A percentile compares a stretch with the other conserved stretches of the same genome.
Conservation (phyloP, 768 basidiomycete genomes). For the Auriculariales sp. region DNA sequence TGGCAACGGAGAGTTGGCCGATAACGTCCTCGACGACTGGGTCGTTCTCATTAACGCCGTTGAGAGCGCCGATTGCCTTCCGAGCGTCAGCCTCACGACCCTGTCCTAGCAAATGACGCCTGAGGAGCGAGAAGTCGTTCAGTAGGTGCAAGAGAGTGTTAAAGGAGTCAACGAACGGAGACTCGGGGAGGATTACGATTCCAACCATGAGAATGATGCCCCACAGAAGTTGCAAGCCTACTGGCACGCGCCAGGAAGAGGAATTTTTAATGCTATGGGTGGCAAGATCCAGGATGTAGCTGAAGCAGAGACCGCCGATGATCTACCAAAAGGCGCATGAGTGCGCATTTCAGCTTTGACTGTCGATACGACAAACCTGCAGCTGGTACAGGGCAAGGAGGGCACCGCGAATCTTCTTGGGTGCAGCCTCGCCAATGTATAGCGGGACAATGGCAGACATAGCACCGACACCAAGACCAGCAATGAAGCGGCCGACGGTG, state of each 20-base stretch:
- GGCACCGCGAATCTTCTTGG: constrained; percentile 61
- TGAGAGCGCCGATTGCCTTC: constrained; percentile 47
- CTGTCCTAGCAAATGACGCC: constrained; percentile 55
- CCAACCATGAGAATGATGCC: constrained; percentile 52
- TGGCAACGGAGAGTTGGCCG: constrained; percentile 49
- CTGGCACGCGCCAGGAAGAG: constrained; percentile 45
- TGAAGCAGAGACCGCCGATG: constrained; percentile 44
- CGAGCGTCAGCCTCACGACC: constrained; percentile 40
- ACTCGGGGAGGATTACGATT: constrained; percentile 65
- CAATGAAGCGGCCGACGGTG: constrained; percentile 54
- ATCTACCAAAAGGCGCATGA: no score
- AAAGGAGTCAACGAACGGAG: constrained; percentile 39
- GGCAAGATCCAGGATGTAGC: constrained; percentile 56
- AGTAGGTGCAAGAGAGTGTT: no score
- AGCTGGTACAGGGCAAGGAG: constrained; percentile 62
- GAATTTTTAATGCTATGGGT: constrained; percentile 39
- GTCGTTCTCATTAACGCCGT: constrained; percentile 45
- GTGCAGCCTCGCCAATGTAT: constrained; percentile 69
- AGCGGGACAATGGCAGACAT: constrained; percentile 33
- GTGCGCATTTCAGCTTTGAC: no score
- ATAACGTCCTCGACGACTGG: constrained; percentile 42
- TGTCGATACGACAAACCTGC: no score
- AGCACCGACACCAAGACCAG: constrained; percentile 66
- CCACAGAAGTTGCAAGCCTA: constrained; percentile 63
- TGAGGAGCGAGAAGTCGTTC: no score